Evolutionary conservation across 345 rosid species (phyloP).

Genomic region (Mangifera indica): DNA sequence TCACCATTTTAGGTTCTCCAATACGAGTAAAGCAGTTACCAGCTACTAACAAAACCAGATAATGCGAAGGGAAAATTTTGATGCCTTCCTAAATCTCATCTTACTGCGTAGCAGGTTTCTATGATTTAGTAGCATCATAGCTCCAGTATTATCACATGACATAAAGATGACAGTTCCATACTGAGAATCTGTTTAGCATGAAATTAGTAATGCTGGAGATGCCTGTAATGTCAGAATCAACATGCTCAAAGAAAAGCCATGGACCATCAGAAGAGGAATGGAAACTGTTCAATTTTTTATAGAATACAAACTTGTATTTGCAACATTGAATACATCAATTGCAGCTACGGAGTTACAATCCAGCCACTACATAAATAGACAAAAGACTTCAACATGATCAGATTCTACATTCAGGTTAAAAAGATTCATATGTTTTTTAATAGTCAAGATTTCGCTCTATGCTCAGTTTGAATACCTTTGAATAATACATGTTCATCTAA

Average conservation of each 20-base stretch:
- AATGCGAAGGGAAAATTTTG: no score
- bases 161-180: background rate
- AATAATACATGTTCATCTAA: constrained; percentile 11
- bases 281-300: no score
- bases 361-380: background rate
- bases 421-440: no score
- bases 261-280: background rate
- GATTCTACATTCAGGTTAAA: background rate
- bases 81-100: no score
- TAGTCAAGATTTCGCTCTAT: background rate
- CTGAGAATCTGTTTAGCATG: background rate
- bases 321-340: background rate
- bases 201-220: background rate
- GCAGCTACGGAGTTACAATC: background rate
- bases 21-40: no score
- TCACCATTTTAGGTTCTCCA: no score
- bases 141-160: background rate
- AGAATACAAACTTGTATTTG: background rate
- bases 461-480: background rate
- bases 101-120: background rate
- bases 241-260: background rate
- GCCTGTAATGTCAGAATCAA: background rate
- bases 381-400: background rate
- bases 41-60: no score
- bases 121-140: background rate